Conservation (phyloP, 2,329 filamentous ascomycete species). For the Diaporthe amygdali region DNA sequence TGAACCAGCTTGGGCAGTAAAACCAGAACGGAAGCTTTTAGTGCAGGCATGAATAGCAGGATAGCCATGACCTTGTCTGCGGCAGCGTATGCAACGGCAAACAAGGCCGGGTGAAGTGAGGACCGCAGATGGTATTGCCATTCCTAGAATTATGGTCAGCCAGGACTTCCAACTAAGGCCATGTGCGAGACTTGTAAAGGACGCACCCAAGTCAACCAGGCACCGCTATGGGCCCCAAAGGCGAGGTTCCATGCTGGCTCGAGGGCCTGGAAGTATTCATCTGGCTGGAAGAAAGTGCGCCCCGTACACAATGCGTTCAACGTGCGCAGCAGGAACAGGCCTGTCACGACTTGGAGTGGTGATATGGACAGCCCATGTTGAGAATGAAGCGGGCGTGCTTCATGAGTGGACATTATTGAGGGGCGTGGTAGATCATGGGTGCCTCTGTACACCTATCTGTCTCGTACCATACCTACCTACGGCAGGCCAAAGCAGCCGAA, state of each 20-base stretch:
- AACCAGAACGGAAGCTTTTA: slow-evolving; percentile 71
- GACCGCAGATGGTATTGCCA: slow-evolving; percentile 89
- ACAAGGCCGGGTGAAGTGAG: slow-evolving; percentile 88
- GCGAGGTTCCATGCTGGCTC: slow-evolving; percentile 92
- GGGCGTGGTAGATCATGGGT: background rate
- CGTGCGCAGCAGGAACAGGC: slow-evolving; percentile 72
- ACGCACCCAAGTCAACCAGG: slow-evolving; percentile 95
- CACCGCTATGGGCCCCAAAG: slow-evolving; percentile 77
- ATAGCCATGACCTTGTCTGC: slow-evolving; percentile 61
- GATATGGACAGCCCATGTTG: slow-evolving; percentile 24
- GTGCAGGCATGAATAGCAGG: slow-evolving; percentile 57
- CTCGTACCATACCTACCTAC: background rate
- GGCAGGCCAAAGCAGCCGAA: background rate
- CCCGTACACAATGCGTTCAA: slow-evolving; percentile 76
- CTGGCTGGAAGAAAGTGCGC: slow-evolving; percentile 94
- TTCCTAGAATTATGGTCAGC: slow-evolving; percentile 66
- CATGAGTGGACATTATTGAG: slow-evolving; percentile 18
- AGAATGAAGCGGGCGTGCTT: slow-evolving; percentile 21
- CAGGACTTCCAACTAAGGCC: slow-evolving; percentile 20
- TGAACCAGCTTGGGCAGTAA: slow-evolving; percentile 78
- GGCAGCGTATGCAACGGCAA: slow-evolving; percentile 74
- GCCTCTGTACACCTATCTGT: background rate
- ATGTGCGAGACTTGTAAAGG: background rate
- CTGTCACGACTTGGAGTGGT: slow-evolving; percentile 37
- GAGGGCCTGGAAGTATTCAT: slow-evolving; percentile 95